Evolutionary conservation across 495 filamentous ascomycete genomes (phyloP).

Genomic region (Xylaria acuta): DNA sequence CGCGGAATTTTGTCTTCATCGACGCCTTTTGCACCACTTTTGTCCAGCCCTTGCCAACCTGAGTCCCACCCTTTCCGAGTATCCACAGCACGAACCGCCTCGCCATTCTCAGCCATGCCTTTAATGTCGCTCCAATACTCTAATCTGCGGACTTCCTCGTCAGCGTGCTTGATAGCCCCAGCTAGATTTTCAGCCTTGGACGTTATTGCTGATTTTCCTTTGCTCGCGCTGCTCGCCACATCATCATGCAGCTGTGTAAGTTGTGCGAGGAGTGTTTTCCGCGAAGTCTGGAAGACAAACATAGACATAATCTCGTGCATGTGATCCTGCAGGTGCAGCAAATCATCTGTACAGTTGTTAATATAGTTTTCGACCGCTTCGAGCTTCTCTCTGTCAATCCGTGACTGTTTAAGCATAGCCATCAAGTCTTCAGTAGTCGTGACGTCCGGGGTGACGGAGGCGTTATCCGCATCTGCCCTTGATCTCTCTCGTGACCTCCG

Average conservation of each 20-base stretch:
- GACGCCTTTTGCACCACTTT: conserved; percentile 43
- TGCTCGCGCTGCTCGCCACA: conserved; percentile 43
- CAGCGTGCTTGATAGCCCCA: conserved; percentile 65
- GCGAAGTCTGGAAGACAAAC: conserved; percentile 89
- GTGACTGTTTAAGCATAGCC: conserved; percentile 63
- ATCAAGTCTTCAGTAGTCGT: conserved; percentile 41
- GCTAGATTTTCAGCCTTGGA: conserved; percentile 59
- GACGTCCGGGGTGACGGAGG: conserved; percentile 33
- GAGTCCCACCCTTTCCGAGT: conserved; percentile 52
- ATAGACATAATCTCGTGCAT: conserved; percentile 85
- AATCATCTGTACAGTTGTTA: conserved; percentile 76
- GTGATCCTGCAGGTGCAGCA: conserved; percentile 75
- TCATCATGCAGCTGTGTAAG: conserved; percentile 69
- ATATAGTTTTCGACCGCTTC: conserved; percentile 81
- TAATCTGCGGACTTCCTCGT: conserved; percentile 68
- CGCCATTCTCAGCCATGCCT: conserved; percentile 61
- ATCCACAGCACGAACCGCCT: conserved; percentile 54
- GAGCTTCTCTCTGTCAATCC: conserved; percentile 90
- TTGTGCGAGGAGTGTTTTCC: conserved; percentile 72
- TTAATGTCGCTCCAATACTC: conserved; percentile 81
- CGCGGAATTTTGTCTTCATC: conserved; percentile 28
- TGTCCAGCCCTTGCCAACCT: conserved; percentile 51
- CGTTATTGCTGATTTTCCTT: conserved; percentile 36
- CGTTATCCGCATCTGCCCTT: conserved; percentile 36
- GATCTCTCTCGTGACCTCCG: conserved; percentile 47